These are phyloP conservation scores for Colletotrichum spaethianum DNA, from an alignment of 2,329 filamentous ascomycete species.

Conservation along the genomic window DNA sequence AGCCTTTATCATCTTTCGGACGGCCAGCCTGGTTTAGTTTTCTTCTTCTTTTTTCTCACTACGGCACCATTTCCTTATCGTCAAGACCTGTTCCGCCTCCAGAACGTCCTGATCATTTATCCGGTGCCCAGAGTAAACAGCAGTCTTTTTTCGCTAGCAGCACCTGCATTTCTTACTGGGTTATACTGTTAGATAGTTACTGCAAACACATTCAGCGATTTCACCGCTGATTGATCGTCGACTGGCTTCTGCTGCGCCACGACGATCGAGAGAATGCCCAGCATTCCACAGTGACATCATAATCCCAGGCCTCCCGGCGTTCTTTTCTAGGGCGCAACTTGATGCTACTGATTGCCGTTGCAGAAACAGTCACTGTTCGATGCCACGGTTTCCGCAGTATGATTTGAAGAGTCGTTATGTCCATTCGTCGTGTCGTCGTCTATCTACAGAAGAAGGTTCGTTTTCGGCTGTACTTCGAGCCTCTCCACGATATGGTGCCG, in stretches of 20 bases:
- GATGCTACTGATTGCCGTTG: constrained; percentile 6
- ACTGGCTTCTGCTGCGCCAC: background rate
- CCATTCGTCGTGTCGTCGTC: constrained; percentile 40
- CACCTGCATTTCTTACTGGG: constrained; percentile 84
- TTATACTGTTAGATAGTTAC: constrained; percentile 95
- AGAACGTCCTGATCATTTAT: constrained; percentile 92
- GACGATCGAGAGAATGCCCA: background rate
- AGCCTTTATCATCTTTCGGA: constrained; percentile 40
- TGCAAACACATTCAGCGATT: constrained; percentile 76
- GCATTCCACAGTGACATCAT: background rate
- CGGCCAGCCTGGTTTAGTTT: constrained; percentile 13
- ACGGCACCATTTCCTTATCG: constrained; percentile 95
- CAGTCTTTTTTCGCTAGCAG: constrained; percentile 99
- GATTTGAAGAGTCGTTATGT: constrained; percentile 20
- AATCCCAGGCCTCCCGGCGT: background rate
- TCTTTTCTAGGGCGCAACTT: background rate
- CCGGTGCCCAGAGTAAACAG: constrained; percentile 85
- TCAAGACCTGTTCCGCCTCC: constrained; percentile 80
- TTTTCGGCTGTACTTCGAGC: background rate
- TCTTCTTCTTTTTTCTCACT: constrained; percentile 55
- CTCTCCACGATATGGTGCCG: background rate
- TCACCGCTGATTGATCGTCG: background rate
- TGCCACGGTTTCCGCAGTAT: background rate
- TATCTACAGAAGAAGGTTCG: constrained; percentile 32
- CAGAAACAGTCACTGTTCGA: background rate